These are phyloP conservation scores for Podila verticillata DNA, from an alignment of 192 early-diverging fungal genomes.

Conservation along the genomic window DNA sequence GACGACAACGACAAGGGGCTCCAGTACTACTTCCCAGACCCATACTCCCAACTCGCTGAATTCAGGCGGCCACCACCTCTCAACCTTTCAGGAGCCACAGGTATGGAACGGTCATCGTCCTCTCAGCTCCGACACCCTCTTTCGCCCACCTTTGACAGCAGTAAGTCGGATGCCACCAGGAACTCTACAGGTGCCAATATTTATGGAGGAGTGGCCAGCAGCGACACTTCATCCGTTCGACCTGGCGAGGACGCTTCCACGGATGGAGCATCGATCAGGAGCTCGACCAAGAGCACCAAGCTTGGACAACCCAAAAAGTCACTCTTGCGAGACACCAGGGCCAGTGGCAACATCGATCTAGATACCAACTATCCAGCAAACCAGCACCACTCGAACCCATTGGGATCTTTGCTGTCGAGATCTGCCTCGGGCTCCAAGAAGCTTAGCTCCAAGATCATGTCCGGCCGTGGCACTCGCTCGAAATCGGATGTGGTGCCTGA, in stretches of 20 bases:
- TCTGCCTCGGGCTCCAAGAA: neutral
- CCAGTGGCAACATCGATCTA: neutral
- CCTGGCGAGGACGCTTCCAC: neutral
- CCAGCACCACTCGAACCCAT: neutral
- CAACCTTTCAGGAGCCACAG: neutral
- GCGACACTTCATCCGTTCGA: neutral
- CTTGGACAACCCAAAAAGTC: neutral
- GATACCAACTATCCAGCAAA: neutral
- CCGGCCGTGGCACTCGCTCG: neutral
- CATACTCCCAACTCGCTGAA: neutral
- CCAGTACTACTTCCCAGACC: slow-evolving; percentile 1
- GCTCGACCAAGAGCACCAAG: neutral
- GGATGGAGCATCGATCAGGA: neutral
- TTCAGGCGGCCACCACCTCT: neutral
- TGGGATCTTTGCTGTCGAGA: neutral
- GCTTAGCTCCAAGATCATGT: neutral
- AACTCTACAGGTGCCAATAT: neutral
- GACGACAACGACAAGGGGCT: neutral
- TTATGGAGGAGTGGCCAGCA: neutral
- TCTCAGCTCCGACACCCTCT: neutral
- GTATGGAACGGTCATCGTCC: neutral
- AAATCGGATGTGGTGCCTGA: neutral
- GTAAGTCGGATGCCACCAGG: neutral
- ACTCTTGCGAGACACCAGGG: neutral
- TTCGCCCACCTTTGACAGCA: neutral